phyloP scores from a whole-genome alignment of 805 yeast species.

The Sugiyamaella chiloensis region DNA sequence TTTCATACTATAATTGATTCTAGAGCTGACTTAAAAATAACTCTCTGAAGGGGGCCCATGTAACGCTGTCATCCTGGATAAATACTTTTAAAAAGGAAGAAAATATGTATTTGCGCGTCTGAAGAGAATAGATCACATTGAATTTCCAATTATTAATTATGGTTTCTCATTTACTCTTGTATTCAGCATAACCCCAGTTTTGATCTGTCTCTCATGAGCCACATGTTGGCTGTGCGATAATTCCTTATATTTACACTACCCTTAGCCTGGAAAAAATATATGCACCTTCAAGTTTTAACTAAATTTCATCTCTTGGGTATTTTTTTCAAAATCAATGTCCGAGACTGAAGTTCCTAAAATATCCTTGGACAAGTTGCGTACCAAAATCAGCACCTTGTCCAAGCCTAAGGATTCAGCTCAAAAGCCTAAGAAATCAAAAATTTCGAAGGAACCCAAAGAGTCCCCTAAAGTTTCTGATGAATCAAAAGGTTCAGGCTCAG shows the following conservation, averaged over 20 bases:
- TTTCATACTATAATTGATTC: no score
- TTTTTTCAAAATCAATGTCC: not conserved
- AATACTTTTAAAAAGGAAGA: no score
- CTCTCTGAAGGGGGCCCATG: no score
- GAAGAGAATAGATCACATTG: no score
- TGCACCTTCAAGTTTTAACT: not conserved
- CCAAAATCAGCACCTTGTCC: slow-evolving; percentile 19
- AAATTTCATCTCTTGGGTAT: not conserved
- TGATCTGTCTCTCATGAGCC: no score
- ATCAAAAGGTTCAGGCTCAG: not conserved
- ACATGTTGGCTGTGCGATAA: not conserved
- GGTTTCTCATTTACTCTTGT: no score
- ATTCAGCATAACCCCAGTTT: no score
- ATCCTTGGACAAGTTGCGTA: slow-evolving; percentile 18
- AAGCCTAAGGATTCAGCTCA: slow-evolving; percentile 12
- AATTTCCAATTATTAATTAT: no score
- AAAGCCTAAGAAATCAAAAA: slow-evolving; percentile 20
- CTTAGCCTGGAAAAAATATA: slow-evolving; percentile 12
- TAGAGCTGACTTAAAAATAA: no score
- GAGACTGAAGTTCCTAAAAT: slow-evolving; percentile 10
- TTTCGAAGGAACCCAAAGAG: slow-evolving; percentile 17
- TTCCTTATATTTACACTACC: not conserved
- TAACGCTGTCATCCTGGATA: no score
- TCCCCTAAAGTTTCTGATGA: not conserved
- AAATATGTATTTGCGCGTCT: no score